Base-by-base conservation (phyloP, 2,329 filamentous ascomycete species). In the Sporothrix inflata region DNA sequence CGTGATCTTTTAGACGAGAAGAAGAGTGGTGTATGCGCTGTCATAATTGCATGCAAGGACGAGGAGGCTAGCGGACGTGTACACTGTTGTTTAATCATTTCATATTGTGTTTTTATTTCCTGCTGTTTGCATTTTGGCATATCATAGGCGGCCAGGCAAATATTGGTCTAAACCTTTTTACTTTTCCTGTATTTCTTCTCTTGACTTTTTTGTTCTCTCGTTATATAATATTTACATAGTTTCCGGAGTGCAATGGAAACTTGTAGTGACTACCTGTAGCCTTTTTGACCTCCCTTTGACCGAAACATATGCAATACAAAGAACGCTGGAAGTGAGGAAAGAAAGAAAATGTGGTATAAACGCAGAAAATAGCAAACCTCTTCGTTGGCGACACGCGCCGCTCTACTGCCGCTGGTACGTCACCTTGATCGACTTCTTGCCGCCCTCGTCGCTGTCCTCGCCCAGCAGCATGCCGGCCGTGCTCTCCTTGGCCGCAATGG, bases 401-500 rank as follows among this genome's bases (percentile, higher is more conserved):
- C 24, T 38, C 69, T 86, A 97, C 84, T 97, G 93, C 79, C 94
- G 88, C 84, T 98, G 96, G 86, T 97, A 99, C 16, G 96, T 98
- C 75, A 99, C 94, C 84, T 96, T 97, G 81, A 99, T 93, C 8
- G 89, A 85, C 83, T 94, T 93, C 76, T 75, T 75, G 70, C 68
- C 61, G 47, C 65, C 69, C 24, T 72, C 73, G 61, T 73, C 75
- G 71, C 88, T 88, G 61, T 66, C 72, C 11, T 88, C 88, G 70
- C 91, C 92, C 76, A 99, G 84, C 30, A 89, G 85, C 89, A 96
- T 94, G 27, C 94, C 94, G 14, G 93, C 91, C 42, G 94, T 97
- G 75, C 91, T 94, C 85, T 98, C 95, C 86, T 97, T 98, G 21
- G 96, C 96, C 71, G 90, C 91, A 78, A 97, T 97, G 38, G 96